A percentile compares a stretch with the other conserved stretches of the same genome.
These are phyloP conservation scores for Aspergillus fischeri DNA, from an alignment of 2,329 filamentous ascomycete species.

Conservation along the genomic window DNA sequence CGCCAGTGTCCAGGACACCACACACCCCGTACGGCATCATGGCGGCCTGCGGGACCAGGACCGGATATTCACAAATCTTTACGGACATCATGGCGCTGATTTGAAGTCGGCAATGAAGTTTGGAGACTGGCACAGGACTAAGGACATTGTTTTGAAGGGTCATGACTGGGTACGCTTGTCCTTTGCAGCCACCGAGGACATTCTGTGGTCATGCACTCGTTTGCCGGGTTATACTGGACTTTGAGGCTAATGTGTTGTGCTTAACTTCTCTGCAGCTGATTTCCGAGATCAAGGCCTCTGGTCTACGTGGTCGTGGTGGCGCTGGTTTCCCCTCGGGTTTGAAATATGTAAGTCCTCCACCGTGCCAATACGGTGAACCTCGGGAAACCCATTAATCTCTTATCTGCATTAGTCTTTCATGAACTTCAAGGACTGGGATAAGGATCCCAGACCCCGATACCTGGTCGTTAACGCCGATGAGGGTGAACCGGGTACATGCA, in stretches of 20 bases:
- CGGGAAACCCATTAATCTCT: background rate
- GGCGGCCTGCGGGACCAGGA: slow-evolving; percentile 94
- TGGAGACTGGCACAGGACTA: slow-evolving; percentile 99
- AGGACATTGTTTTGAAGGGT: slow-evolving; percentile 95
- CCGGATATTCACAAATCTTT: slow-evolving; percentile 98
- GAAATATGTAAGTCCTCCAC: slow-evolving; percentile 77
- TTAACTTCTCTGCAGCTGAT: slow-evolving; percentile 63
- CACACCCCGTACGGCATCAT: slow-evolving; percentile 60
- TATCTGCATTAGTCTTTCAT: slow-evolving; percentile 76
- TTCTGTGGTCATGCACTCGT: background rate
- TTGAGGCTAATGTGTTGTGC: slow-evolving; percentile 21
- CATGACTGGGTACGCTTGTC: slow-evolving; percentile 72
- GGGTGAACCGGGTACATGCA: slow-evolving; percentile 97
- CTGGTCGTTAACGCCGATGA: slow-evolving; percentile 98
- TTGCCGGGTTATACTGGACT: background rate
- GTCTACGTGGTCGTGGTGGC: slow-evolving; percentile 90
- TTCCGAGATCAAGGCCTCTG: slow-evolving; percentile 92
- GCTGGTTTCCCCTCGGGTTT: slow-evolving; percentile 96
- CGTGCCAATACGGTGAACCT: background rate
- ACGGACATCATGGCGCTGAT: slow-evolving; percentile 86
- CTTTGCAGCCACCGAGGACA: slow-evolving; percentile 3
- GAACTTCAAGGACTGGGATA: slow-evolving; percentile 99
- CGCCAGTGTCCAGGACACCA: slow-evolving; percentile 72
- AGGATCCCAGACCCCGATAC: slow-evolving; percentile 92
- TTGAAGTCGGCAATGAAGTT: slow-evolving; percentile 94